Evolutionary conservation across 495 filamentous ascomycete species (phyloP).

Genomic region (Aspergillus cavernicola): DNA sequence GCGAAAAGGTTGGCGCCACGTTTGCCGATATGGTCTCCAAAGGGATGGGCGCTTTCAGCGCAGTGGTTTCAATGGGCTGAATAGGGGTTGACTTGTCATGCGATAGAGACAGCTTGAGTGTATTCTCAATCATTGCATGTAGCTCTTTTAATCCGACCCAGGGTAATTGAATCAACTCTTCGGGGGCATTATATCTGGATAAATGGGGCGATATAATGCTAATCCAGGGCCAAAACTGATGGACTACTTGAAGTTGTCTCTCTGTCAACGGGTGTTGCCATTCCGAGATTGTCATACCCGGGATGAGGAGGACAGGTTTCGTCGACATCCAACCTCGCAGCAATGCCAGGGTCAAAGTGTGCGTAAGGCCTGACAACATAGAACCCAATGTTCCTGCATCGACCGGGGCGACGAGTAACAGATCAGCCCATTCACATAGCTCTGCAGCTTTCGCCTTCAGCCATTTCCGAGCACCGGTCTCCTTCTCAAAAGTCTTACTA

Average conservation of each 20-base stretch:
- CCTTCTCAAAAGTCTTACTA: slow-evolving; percentile 44
- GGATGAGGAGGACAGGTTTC: slow-evolving; percentile 77
- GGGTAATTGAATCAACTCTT: slow-evolving; percentile 46
- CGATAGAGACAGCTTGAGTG: slow-evolving; percentile 26
- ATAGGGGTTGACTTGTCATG: background rate
- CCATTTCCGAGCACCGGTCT: slow-evolving; percentile 44
- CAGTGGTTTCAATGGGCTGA: slow-evolving; percentile 4
- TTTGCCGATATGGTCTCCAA: slow-evolving; percentile 55
- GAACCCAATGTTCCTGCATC: slow-evolving; percentile 75
- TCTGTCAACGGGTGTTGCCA: slow-evolving; percentile 85
- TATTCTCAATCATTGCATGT: slow-evolving; percentile 60
- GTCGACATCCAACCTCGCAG: slow-evolving; percentile 78
- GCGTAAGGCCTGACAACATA: slow-evolving; percentile 77
- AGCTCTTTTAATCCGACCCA: slow-evolving; percentile 68
- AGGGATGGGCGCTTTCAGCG: slow-evolving; percentile 1
- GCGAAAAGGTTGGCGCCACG: slow-evolving; percentile 55
- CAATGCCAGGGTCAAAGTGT: slow-evolving; percentile 68
- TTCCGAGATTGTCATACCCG: slow-evolving; percentile 75
- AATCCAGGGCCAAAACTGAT: slow-evolving; percentile 79
- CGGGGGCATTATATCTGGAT: slow-evolving; percentile 61
- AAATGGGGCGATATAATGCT: slow-evolving; percentile 66
- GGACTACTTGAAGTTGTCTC: slow-evolving; percentile 75
- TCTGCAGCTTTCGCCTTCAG: slow-evolving; percentile 58
- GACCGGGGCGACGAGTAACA: slow-evolving; percentile 78
- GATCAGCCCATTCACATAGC: slow-evolving; percentile 81